Evolutionary conservation across 2,329 filamentous ascomycete species (phyloP).

Genomic region (Taxawa tesnikishii): DNA sequence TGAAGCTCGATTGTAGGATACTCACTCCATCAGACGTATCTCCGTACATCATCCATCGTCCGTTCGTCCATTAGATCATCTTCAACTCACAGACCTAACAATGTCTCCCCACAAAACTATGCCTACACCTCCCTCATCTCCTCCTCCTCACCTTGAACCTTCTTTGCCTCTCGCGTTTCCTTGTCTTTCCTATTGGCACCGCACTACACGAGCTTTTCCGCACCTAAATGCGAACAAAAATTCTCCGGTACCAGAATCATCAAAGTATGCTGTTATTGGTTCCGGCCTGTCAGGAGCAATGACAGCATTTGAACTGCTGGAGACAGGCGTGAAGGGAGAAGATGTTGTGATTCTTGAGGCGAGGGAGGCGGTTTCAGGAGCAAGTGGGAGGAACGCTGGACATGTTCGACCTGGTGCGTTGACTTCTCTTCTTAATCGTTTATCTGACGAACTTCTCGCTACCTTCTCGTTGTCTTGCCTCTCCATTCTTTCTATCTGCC

Average conservation of each 20-base stretch:
- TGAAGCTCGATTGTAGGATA: no score
- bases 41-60: no score
- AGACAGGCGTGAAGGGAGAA: slow-evolving; percentile 19
- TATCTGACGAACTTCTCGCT: no score
- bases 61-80: no score
- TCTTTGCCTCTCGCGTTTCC: slow-evolving; percentile 13
- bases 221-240: slow-evolving; percentile 27
- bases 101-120: background rate
- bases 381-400: slow-evolving; percentile 32
- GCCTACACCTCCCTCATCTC: slow-evolving; percentile 2
- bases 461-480: no score
- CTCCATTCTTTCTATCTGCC: no score
- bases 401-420: slow-evolving; percentile 24
- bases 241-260: slow-evolving; percentile 15
- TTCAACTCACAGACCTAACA: no score
- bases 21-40: no score
- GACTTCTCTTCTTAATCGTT: no score
- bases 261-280: slow-evolving; percentile 28
- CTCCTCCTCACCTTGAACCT: slow-evolving; percentile 3
- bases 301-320: slow-evolving; percentile 28
- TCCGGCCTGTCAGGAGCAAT: slow-evolving; percentile 30
- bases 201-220: slow-evolving; percentile 30
- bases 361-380: slow-evolving; percentile 31
- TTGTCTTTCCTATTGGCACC: slow-evolving; percentile 32
- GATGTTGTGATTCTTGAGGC: slow-evolving; percentile 32